Base-by-base conservation (phyloP, 2,329 filamentous ascomycete species). In the Phaeosphaeriaceae sp. region DNA sequence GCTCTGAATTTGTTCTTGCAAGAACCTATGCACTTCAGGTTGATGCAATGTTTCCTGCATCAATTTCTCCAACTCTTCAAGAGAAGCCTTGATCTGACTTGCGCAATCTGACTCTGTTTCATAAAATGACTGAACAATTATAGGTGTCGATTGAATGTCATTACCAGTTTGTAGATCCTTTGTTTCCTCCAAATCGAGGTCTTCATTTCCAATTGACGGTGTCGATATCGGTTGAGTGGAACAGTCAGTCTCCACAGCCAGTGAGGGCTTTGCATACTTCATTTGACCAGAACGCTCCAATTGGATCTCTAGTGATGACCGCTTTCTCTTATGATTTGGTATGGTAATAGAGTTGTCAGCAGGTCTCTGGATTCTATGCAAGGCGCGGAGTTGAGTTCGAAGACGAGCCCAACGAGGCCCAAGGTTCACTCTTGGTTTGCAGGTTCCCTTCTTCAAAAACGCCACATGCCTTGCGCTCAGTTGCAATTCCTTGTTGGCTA, bases 401-500 rank as follows among this genome's bases (percentile, higher is more conserved):
- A 11, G 23, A 15, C 11, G 23, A 13, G 15, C 3, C 28, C 18
- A 42, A 17, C 16, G 45, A 7, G 30, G 13, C 2, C 17, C 21
- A 9, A 20, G 3, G 18, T 33, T 18, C 35, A 35, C 15, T 11
- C 36, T 37, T 18, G 32, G 26, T 21, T 35, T 16, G 33, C 46
- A 26, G 13, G 36, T 39, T 17, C 29, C 42, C 17, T 44, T 46
- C 6, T 16, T 12, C 33, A 52, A 3, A 13, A 44, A 17, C 5
- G 49, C 46, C 13, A 52, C 44, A 20, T 52, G 49, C 12, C 39
- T 43, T 6, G 44, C 44, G n/a, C 38, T 52, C 3, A 52, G 15
- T 8, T 29, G 4, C 3, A 36, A 26, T 2, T 33, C 33, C 12
- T 12, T 23, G n/a, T 36, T 34, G 4, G 30, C 13, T 1, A 52